Conservation (phyloP, 2,329 filamentous ascomycete genomes). For the Metarhizium guizhouense region DNA sequence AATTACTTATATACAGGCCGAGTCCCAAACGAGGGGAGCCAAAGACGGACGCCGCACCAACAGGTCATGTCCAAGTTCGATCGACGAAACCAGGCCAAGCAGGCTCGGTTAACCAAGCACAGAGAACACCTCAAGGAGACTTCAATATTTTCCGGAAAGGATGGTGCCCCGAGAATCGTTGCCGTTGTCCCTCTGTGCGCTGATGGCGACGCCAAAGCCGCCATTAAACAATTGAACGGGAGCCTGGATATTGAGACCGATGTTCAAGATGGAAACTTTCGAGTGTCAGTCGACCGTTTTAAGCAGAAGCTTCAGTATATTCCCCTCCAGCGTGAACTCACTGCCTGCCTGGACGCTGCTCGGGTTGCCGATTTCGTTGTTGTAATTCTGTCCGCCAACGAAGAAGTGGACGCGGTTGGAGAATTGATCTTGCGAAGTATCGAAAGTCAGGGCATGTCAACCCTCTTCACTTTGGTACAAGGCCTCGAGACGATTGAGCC, state of each 20-base stretch:
- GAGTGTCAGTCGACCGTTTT: slow-evolving; percentile 76
- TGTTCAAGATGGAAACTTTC: slow-evolving; percentile 48
- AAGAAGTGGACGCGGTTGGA: slow-evolving; percentile 77
- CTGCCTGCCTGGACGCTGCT: slow-evolving; percentile 74
- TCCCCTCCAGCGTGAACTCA: slow-evolving; percentile 62
- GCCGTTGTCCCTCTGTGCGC: slow-evolving; percentile 77
- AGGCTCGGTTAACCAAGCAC: slow-evolving; percentile 76
- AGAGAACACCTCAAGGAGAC: slow-evolving; percentile 72
- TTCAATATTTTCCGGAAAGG: slow-evolving; percentile 74
- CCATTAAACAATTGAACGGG: slow-evolving; percentile 61
- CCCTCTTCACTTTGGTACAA: slow-evolving; percentile 78
- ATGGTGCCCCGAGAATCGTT: slow-evolving; percentile 81
- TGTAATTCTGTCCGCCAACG: slow-evolving; percentile 70
- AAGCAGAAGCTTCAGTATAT: slow-evolving; percentile 91
- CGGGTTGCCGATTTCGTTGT: slow-evolving; percentile 86
- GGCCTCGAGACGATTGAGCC: slow-evolving; percentile 70
- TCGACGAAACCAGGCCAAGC: slow-evolving; percentile 87
- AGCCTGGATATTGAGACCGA: slow-evolving; percentile 72
- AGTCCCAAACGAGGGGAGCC: slow-evolving; percentile 61
- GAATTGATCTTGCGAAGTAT: slow-evolving; percentile 79
- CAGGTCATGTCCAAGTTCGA: slow-evolving; percentile 97
- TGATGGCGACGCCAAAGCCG: slow-evolving; percentile 57
- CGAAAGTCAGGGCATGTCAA: slow-evolving; percentile 91
- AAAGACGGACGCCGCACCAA: slow-evolving; percentile 84
- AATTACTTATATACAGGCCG: slow-evolving; percentile 49